Evolutionary conservation across 495 filamentous ascomycete species (phyloP), one percentile per base, ranked within the genome.

Genomic region (Aspergillus campestris): DNA sequence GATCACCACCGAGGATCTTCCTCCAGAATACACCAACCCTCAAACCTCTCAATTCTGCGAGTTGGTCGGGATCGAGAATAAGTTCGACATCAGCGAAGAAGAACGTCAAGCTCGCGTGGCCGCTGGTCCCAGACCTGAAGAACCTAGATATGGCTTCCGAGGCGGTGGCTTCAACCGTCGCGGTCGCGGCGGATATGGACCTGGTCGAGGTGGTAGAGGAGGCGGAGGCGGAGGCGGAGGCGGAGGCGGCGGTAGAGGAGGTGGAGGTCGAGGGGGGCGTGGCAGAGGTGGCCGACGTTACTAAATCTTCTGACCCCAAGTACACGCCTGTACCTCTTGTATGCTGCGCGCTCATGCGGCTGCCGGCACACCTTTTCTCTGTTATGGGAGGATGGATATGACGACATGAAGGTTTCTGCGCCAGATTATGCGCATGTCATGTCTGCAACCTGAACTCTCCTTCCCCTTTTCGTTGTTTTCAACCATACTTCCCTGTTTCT

Each of bases 31-130:
- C 59, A 84, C 70, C 9, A 96, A 89, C 57, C 79, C 81, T 5
- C 90, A 96, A 64, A 96, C 87, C 7, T 62, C 62, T 6, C 57
- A 62, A 12, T 97, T 92, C 62, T 96, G 92, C 59, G 70, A 79
- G 42, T 59, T 95, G 45, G 38, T 95, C 1, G 79, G 79, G 3
- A 86, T 96, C 32, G 68, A 74, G 28, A 90, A 97, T 62, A 72
- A 78, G 34, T 95, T 95, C 67, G 67, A 79, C 49, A 69, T 82
- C 0, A 80, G 59, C 3, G 80, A 86, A 7, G 84, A 84, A 51
- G 86, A 90, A 53, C 75, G 77, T 44, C 59, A 64, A 29, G 70
- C 64, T 46, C 73, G 82, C 50, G 51, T 56, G 11, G 59, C 64
- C 29, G 62, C 52, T 33, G 60, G 64, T 0, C 60, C 64, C 14